Base-by-base conservation (phyloP, 2,329 filamentous ascomycete species). In the Dactylellina cionopaga region DNA sequence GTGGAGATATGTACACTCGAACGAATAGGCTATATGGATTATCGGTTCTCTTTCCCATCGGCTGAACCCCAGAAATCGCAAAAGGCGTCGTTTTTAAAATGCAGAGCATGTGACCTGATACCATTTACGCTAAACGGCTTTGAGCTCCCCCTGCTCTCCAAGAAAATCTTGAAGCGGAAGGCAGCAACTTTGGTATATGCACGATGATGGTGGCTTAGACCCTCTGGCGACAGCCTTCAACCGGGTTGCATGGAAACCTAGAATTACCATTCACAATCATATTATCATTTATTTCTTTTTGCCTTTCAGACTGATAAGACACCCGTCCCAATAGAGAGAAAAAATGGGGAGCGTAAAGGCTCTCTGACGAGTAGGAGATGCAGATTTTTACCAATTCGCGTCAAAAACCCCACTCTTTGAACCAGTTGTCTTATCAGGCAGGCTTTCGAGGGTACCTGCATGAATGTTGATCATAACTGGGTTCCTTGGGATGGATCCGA, bases 361-460 rank as follows among this genome's bases (percentile, higher is more conserved):
- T 49, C n/a, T n/a, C 37, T 63, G 47, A 31, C 24, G 43, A 46
- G 37, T 35, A 33, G 17, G 22, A 56, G 27, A 55, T 41, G 39
- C 37, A 52, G 35, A 46, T 41, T 33, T n/a, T n/a, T n/a, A 46
- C 35, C 46, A 51, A 60, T 66, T 68, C 63, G 54, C 46, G n/a
- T n/a, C n/a, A n/a, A n/a, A 24, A 60, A 60, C 41, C 46, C 62
- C 62, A 56, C 47, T 44, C 11, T 13, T 51, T 9, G 37, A 47
- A 24, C 19, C 37, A 31, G 19, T 13, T 11, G 10, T 56, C 47
- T 44, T 63, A 71, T 71, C 56, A 63, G 56, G 56, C 49, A 62
- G 46, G 37, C 27, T 25, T 41, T 27, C 47, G 46, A 62, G 65
- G 65, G 65, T 71, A 71, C 65, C 65, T 71, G 65, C 65, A 71